These are phyloP conservation scores for Theileria orientalis DNA, from an alignment of 169 alveolate genomes.

Conservation along the genomic window DNA sequence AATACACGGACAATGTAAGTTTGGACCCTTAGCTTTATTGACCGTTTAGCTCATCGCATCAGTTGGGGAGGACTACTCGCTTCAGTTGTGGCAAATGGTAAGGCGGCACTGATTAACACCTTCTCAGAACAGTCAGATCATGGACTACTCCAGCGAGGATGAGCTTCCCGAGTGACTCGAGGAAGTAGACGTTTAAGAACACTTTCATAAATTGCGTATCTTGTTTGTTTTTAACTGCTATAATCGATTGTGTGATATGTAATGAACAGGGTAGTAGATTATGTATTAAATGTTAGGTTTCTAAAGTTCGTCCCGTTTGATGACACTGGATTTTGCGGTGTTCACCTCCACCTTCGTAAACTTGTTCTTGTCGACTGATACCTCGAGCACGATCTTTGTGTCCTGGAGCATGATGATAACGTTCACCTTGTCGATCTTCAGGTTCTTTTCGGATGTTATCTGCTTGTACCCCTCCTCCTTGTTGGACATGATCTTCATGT, in stretches of 20 bases:
- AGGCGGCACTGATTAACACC: not conserved
- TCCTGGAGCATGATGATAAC: not conserved
- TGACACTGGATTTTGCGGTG: not conserved
- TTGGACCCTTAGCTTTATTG: not conserved
- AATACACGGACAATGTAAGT: slow-evolving; percentile 39
- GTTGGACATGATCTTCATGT: slow-evolving; percentile 10
- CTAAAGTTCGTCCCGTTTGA: too few species aligned
- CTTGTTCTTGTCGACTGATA: not conserved
- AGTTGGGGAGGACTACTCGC: slow-evolving; percentile 60
- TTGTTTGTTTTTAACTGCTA: too few species aligned
- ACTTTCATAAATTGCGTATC: too few species aligned
- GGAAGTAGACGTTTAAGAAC: not conserved
- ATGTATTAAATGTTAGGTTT: too few species aligned
- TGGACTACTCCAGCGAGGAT: slow-evolving; percentile 38
- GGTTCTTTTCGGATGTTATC: not conserved
- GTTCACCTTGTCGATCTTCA: not conserved
- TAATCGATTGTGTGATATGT: too few species aligned
- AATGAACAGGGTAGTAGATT: too few species aligned
- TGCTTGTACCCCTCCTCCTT: slow-evolving; percentile 21
- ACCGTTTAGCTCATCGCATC: slow-evolving; percentile 49
- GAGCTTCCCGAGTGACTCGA: not conserved
- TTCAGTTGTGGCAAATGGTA: slow-evolving; percentile 65
- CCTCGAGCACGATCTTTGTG: not conserved
- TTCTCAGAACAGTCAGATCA: slow-evolving; percentile 30
- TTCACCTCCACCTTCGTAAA: not conserved